These are phyloP conservation scores for Russula compacta DNA, from an alignment of 768 basidiomycete genomes.

Conservation along the genomic window DNA sequence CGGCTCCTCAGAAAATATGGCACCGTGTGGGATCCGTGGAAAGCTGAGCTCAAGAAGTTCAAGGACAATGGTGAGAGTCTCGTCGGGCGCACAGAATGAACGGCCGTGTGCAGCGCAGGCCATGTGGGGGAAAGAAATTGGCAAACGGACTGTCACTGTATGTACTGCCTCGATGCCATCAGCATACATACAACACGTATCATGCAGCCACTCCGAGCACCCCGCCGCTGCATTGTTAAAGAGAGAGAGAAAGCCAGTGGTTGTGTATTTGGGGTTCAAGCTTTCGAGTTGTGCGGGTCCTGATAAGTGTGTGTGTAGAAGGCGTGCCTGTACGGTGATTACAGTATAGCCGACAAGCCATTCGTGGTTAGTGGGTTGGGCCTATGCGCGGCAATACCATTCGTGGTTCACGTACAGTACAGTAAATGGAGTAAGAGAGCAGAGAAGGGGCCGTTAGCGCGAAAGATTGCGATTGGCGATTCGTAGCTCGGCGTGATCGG, in stretches of 20 bases:
- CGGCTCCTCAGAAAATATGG: constrained; percentile 79
- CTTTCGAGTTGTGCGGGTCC: background rate
- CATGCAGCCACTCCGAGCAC: background rate
- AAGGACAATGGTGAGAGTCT: constrained; percentile 51
- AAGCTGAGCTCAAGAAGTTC: constrained; percentile 66
- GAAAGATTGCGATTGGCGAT: background rate
- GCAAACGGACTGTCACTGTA: background rate
- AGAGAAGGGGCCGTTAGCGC: background rate
- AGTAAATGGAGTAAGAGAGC: too few species aligned
- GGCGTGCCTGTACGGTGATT: background rate
- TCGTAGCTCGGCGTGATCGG: background rate
- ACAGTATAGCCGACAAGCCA: background rate
- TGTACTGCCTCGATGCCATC: background rate
- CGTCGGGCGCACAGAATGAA: background rate
- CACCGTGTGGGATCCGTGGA: constrained; percentile 80
- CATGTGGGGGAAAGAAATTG: background rate
- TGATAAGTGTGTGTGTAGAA: too few species aligned
- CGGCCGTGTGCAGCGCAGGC: background rate
- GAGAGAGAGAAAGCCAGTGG: background rate
- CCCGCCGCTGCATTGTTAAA: background rate
- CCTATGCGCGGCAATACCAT: too few species aligned
- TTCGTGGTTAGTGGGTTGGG: too few species aligned
- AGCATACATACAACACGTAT: background rate
- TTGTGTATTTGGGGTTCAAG: background rate
- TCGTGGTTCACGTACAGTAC: too few species aligned